Conservation (phyloP, 1,139 yeast genomes). For the Lodderomyces margitis region DNA sequence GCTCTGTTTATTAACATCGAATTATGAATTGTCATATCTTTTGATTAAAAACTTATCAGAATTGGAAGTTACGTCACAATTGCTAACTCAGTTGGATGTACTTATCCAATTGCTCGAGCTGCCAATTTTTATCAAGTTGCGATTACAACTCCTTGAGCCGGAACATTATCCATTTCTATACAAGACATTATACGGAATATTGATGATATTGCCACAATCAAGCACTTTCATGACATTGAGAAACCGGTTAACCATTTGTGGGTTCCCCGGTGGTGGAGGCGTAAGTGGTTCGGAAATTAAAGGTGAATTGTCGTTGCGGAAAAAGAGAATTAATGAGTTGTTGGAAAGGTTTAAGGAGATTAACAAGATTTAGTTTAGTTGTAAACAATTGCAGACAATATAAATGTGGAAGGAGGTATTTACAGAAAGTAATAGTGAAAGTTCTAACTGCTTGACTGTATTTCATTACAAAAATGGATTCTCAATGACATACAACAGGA, state of each 20-base stretch:
- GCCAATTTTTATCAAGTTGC: conserved; percentile 84
- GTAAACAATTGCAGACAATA: conserved; percentile 54
- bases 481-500: no score
- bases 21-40: conserved; percentile 82
- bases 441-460: no score
- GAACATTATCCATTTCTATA: conserved; percentile 77
- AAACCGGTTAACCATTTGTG: conserved; percentile 51
- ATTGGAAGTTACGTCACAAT: conserved; percentile 68
- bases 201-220: conserved; percentile 95
- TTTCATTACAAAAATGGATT: no score
- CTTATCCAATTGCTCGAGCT: conserved; percentile 74
- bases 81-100: conserved; percentile 75
- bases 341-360: conserved; percentile 55
- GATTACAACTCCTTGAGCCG: conserved; percentile 87
- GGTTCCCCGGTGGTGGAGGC: conserved; percentile 16
- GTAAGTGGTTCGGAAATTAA: conserved; percentile 10
- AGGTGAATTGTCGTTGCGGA: conserved; percentile 38
- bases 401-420: background rate
- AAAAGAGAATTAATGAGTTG: conserved; percentile 50
- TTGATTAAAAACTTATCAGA: conserved; percentile 75
- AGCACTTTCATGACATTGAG: conserved; percentile 83
- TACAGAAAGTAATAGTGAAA: no score
- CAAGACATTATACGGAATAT: conserved; percentile 85
- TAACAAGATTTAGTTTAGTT: conserved; percentile 23
- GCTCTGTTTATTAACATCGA: conserved; percentile 81